Percentiles rank a stretch among this genome's conserved stretches.
Evolutionary conservation across 2,329 filamentous ascomycete species (phyloP).

Genomic region (Cladosporium sp.): DNA sequence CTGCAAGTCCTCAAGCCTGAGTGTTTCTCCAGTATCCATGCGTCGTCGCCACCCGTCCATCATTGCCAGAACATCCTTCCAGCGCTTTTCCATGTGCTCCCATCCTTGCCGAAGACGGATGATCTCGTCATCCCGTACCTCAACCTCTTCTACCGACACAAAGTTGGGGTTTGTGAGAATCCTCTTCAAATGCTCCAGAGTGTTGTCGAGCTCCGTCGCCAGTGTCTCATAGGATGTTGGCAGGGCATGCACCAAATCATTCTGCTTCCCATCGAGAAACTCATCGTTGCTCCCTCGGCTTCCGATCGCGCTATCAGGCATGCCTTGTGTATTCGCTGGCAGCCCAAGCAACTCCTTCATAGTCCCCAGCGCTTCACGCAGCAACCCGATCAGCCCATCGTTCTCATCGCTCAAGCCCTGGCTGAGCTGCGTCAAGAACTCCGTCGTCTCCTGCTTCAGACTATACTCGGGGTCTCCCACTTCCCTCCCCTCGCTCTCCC

Average conservation of each 20-base stretch:
- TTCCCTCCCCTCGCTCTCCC: conserved; percentile 34
- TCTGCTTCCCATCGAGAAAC: conserved; percentile 17
- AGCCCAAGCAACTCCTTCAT: conserved; percentile 60
- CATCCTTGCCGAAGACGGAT: conserved; percentile 73
- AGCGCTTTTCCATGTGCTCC: conserved; percentile 87
- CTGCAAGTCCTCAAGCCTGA: conserved; percentile 56
- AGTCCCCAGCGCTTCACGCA: conserved; percentile 64
- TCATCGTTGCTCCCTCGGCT: conserved; percentile 24
- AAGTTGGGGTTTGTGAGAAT: conserved; percentile 94
- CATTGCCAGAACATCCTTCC: conserved; percentile 82
- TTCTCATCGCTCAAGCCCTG: conserved; percentile 87
- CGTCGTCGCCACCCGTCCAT: conserved; percentile 88
- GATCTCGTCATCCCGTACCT: conserved; percentile 89
- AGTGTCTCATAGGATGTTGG: conserved; percentile 63
- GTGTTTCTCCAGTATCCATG: conserved; percentile 65
- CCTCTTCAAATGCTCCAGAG: conserved; percentile 73
- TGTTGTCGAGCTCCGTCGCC: conserved; percentile 64
- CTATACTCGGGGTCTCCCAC: conserved; percentile 57
- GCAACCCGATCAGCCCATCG: conserved; percentile 66
- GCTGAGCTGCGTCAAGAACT: conserved; percentile 79
- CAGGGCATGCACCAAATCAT: conserved; percentile 38
- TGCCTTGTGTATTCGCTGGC: conserved; percentile 28
- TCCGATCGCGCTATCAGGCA: conserved; percentile 27
- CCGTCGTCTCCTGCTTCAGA: conserved; percentile 79
- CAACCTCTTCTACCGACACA: conserved; percentile 89